Base-by-base conservation (phyloP, 2,329 filamentous ascomycete species). In the Davidsoniella eucalypti region DNA sequence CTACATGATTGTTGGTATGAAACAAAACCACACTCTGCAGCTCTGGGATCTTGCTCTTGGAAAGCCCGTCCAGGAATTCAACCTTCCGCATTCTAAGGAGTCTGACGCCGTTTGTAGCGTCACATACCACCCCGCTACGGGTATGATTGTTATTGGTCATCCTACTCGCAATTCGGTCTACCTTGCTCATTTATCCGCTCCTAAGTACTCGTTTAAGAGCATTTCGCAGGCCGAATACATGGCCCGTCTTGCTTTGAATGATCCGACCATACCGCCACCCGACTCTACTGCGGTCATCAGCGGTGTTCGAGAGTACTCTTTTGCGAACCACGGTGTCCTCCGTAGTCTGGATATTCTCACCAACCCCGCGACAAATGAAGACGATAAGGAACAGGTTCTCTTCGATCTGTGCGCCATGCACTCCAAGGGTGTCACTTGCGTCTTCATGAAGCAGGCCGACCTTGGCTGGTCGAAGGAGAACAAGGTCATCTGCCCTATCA, bases 381-480 rank as follows among this genome's bases (percentile, higher is more conserved):
- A 76, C 38, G 55, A 55, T 3, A 80, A 82, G 18, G 83, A 92
- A 55, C 77, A 78, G 14, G 79, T 82, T 0, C 68, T 95, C 12
- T 96, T 98, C 60, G 92, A 98, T 68, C 73, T 98, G 8, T 98
- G 98, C 62, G 84, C 87, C 29, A 94, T 95, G 82, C 90, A 98
- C 64, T 95, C 92, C 9, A 93, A 87, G 67, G 92, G 92, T 54
- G 87, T 96, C n/a, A 88, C 88, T 16, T 90, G 85, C 58, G 64
- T 96, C 49, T 80, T 80, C 55, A 79, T 98, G 62, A 90, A 84
- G 63, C 86, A 90, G 61, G 78, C 81, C 47, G 90, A 96, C 64
- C 71, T 98, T 45, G 92, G 93, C 26, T 96, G 88, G 88, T 83
- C 82, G 57, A 77, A 79, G 57, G 86, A 95, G 55, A 90, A 87